Conservation (phyloP, 495 filamentous ascomycete species). For the Penicillium simplicissimum region DNA sequence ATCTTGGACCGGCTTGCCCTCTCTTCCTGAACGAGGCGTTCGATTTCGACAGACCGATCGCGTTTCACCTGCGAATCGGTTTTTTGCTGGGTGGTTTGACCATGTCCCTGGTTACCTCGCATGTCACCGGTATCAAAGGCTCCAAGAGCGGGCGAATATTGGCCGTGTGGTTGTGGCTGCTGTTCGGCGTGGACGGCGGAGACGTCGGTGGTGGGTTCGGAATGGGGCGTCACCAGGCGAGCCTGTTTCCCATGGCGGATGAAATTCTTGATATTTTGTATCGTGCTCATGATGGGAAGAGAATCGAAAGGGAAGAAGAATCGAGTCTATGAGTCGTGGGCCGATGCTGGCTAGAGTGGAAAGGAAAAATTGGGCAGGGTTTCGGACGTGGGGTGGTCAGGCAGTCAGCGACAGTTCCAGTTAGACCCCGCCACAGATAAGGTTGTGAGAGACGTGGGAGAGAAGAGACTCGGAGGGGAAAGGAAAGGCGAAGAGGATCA, state of each 20-base stretch:
- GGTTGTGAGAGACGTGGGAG: background rate
- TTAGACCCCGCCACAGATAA: background rate
- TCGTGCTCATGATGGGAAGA: conserved; percentile 69
- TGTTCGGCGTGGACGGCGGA: conserved; percentile 67
- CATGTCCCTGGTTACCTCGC: conserved; percentile 54
- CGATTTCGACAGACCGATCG: conserved; percentile 59
- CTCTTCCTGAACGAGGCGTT: conserved; percentile 88
- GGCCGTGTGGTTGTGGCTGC: conserved; percentile 52
- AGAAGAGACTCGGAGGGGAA: background rate
- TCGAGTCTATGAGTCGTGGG: background rate
- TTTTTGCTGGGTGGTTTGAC: conserved; percentile 54
- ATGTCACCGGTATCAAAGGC: conserved; percentile 52
- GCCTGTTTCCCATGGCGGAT: conserved; percentile 98
- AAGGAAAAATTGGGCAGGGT: background rate
- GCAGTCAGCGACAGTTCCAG: background rate
- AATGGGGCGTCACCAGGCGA: conserved; percentile 63
- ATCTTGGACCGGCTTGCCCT: conserved; percentile 79
- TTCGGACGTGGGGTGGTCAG: background rate
- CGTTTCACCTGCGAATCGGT: conserved; percentile 48
- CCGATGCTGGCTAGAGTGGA: background rate
- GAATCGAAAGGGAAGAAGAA: background rate
- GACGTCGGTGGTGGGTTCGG: conserved; percentile 68
- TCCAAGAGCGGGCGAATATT: conserved; percentile 55
- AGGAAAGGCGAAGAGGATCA: background rate
- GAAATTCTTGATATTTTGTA: conserved; percentile 94